These are phyloP conservation scores for Termitomyces sp. DNA, from an alignment of 768 basidiomycete species.

Conservation along the genomic window DNA sequence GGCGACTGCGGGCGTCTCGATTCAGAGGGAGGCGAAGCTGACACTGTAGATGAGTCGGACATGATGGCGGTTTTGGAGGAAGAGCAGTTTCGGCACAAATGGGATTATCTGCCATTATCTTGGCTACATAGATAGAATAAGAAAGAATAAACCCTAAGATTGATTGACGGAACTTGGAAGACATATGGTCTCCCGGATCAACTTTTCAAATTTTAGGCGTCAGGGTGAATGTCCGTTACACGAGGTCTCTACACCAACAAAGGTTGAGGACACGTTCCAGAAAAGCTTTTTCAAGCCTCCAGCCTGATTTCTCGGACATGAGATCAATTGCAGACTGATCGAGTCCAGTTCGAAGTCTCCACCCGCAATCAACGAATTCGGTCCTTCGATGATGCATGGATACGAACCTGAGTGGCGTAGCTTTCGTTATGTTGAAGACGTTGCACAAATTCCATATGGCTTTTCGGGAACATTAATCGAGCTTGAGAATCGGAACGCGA, in stretches of 20 bases:
- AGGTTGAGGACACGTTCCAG: background rate
- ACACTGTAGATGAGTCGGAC: constrained; percentile 5
- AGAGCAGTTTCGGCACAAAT: constrained; percentile 1
- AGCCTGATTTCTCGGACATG: background rate
- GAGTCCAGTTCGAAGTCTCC: background rate
- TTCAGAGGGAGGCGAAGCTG: constrained; percentile 3
- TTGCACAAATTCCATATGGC: background rate
- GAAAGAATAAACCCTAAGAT: background rate
- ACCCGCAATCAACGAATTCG: background rate
- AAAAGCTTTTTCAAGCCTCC: background rate
- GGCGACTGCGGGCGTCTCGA: constrained; percentile 1
- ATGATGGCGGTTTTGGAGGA: constrained; percentile 2
- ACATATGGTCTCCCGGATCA: constrained; percentile 2
- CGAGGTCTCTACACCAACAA: background rate
- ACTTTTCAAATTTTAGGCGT: background rate
- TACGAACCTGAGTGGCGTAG: background rate
- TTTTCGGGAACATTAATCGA: background rate
- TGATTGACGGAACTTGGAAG: background rate
- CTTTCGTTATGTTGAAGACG: background rate
- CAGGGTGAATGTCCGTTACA: background rate
- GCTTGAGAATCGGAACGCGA: background rate
- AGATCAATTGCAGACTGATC: background rate
- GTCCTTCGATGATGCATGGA: background rate
- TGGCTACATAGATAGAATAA: background rate
- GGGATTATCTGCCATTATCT: constrained; percentile 4